phyloP scores from a whole-genome alignment of 2,329 filamentous ascomycete genomes.

The Microdochium nivale region DNA sequence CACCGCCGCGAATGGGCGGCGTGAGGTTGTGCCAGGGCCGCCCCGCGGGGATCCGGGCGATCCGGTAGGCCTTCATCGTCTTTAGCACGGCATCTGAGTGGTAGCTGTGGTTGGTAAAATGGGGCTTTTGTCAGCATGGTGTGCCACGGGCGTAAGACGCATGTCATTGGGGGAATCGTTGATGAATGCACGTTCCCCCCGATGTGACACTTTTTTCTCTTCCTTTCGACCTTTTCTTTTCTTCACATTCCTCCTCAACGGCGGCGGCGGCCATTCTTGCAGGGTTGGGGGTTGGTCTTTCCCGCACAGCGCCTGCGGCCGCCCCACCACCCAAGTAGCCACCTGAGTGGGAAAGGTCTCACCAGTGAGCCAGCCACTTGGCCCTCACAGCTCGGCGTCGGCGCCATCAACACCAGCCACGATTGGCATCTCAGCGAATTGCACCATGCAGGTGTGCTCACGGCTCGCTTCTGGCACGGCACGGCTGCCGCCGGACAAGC shows the following conservation, averaged over 20 bases:
- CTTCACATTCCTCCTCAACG: not conserved
- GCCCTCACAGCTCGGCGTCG: not conserved
- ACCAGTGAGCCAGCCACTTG: too few relatives aligned
- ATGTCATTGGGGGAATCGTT: not conserved
- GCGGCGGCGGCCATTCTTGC: too few relatives aligned
- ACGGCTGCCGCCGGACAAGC: too few relatives aligned
- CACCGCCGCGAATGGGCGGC: slow-evolving; percentile 48
- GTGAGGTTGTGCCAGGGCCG: slow-evolving; percentile 47
- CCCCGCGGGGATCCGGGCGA: slow-evolving; percentile 44
- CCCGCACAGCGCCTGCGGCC: too few relatives aligned
- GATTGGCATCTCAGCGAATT: too few relatives aligned
- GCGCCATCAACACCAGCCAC: not conserved
- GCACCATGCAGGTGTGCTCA: too few relatives aligned
- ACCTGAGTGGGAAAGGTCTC: too few relatives aligned
- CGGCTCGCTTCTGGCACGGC: too few relatives aligned
- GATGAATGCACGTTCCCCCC: not conserved
- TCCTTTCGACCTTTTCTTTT: not conserved
- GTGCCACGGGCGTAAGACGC: not conserved
- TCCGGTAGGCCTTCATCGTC: slow-evolving; percentile 51
- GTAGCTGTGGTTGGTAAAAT: slow-evolving; percentile 37
- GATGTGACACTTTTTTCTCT: not conserved
- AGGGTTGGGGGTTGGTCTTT: not conserved
- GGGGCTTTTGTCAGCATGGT: slow-evolving; percentile 12
- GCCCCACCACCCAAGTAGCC: too few relatives aligned
- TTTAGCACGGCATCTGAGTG: slow-evolving; percentile 43